phyloP scores from a whole-genome alignment of 2,329 filamentous ascomycete genomes.

The Thielaviopsis punctulata region DNA sequence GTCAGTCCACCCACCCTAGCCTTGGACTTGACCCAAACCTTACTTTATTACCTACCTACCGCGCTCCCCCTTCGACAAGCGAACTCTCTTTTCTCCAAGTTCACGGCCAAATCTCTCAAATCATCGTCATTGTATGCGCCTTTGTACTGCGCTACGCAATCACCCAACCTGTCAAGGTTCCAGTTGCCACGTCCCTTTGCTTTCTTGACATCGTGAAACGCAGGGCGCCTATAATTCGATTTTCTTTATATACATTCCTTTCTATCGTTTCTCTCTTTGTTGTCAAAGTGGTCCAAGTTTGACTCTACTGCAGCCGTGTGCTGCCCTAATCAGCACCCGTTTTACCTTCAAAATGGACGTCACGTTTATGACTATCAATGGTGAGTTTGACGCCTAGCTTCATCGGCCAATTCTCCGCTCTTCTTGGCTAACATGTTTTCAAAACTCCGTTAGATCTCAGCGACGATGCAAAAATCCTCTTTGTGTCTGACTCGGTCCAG shows the following conservation, averaged over 20 bases:
- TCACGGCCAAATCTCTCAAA: too few relatives aligned
- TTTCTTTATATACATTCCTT: not conserved
- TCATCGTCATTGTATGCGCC: too few relatives aligned
- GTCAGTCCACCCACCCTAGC: too few relatives aligned
- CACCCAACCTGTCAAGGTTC: too few relatives aligned
- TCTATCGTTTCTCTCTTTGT: not conserved
- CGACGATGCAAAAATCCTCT: slow-evolving; percentile 61
- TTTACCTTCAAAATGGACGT: slow-evolving; percentile 45
- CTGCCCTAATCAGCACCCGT: not conserved
- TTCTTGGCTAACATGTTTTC: slow-evolving; percentile 11
- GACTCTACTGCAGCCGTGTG: not conserved
- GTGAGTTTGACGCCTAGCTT: slow-evolving; percentile 29
- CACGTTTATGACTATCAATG: slow-evolving; percentile 84
- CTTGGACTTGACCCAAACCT: too few relatives aligned
- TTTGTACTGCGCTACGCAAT: too few relatives aligned
- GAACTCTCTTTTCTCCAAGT: too few relatives aligned
- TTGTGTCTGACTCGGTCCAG: slow-evolving; percentile 66
- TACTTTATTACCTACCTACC: too few relatives aligned
- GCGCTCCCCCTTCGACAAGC: too few relatives aligned
- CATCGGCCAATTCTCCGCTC: not conserved
- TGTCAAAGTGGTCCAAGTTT: not conserved
- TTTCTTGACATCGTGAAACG: not conserved
- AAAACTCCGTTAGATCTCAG: slow-evolving; percentile 40
- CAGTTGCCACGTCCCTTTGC: too few relatives aligned
- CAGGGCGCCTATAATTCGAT: not conserved